phyloP scores from a whole-genome alignment of 2,329 filamentous ascomycete genomes.

The Grosmannia huntii region DNA sequence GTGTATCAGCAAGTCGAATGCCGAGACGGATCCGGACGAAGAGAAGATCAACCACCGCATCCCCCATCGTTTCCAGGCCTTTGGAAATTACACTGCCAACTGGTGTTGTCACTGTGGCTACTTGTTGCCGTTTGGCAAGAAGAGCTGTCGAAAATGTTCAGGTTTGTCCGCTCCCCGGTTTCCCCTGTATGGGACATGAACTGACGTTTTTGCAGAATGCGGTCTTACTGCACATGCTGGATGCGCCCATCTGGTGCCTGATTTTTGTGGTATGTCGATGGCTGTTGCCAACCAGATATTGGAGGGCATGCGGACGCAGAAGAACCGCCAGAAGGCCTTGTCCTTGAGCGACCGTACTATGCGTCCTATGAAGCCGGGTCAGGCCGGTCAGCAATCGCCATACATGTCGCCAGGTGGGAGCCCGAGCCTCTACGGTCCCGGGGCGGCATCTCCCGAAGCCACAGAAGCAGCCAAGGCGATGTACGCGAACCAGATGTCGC shows the following conservation, averaged over 20 bases:
- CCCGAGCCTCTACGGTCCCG: conserved; percentile 17
- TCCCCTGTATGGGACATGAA: not conserved
- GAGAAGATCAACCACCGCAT: conserved; percentile 99
- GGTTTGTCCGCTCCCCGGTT: conserved; percentile 36
- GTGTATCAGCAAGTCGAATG: conserved; percentile 98
- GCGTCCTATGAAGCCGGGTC: conserved; percentile 35
- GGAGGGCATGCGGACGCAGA: conserved; percentile 70
- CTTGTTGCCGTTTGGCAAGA: conserved; percentile 85
- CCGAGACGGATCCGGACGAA: conserved; percentile 94
- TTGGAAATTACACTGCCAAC: conserved; percentile 93
- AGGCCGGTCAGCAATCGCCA: conserved; percentile 6
- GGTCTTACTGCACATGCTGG: conserved; percentile 78
- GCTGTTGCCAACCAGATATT: conserved; percentile 89
- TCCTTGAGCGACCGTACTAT: conserved; percentile 55
- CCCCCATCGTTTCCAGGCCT: conserved; percentile 92
- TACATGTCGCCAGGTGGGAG: conserved; percentile 4
- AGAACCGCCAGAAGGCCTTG: conserved; percentile 45
- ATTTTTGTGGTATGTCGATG: conserved; percentile 99
- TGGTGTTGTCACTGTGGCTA: conserved; percentile 99
- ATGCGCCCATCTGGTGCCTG: conserved; percentile 89
- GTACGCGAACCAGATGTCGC: conserved; percentile 41
- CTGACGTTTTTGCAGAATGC: conserved; percentile 54
- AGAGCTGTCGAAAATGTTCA: conserved; percentile 85
- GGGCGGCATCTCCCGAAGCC: conserved; percentile 36
- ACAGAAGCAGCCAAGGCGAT: conserved; percentile 52